Base-by-base conservation (phyloP, 441 rosid species). In the Aquilaria agallochum region DNA sequence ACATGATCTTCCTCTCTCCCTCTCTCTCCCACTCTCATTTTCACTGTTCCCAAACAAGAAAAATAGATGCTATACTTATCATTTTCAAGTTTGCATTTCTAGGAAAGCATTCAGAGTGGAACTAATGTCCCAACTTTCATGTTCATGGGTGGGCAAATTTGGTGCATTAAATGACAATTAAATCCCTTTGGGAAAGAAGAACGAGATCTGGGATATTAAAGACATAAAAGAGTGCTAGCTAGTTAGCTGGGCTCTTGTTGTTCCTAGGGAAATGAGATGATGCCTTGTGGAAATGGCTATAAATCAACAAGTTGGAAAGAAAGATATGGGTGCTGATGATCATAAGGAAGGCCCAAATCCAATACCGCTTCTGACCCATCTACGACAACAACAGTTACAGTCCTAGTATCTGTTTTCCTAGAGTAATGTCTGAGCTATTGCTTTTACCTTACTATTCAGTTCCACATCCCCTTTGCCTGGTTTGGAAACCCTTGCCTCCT, bases 371-470 rank as follows among this genome's bases (percentile, higher is more conserved):
- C 66, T 50, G 63, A 45, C 9, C 31, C 48, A 11, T 55, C 62
- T 36, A 40, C 7, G 45, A 40, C 45, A 40, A 40, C 45, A 40
- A 40, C 45, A 40, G 45, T 40, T 40, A 40, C 45, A 40, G 45
- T 40, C 45, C 45, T 40, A 7, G 45, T 40, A 40, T 62, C 58
- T 53, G 14, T 53, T 58, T 59, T n/a, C 51, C 54, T 68, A 40
- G 20, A 58, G 45, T 61, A 63, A 50, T 60, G 31, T 49, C 70
- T 47, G 56, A 59, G 66, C 64, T 59, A 51, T 15, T 30, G 5
- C 3, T 50, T 50, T 50, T 61, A 36, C 32, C 61, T 53, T 61
- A 27, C 36, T 60, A 60, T 51, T 50, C 48, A 20, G 47, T 56
- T 66, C 34, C 51, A 53, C 53, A 59, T 53, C 33, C 27, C 49